Percentiles rank a stretch among this genome's conserved stretches.
phyloP scores from a whole-genome alignment of 345 rosid genomes.

The Salix caprea region DNA sequence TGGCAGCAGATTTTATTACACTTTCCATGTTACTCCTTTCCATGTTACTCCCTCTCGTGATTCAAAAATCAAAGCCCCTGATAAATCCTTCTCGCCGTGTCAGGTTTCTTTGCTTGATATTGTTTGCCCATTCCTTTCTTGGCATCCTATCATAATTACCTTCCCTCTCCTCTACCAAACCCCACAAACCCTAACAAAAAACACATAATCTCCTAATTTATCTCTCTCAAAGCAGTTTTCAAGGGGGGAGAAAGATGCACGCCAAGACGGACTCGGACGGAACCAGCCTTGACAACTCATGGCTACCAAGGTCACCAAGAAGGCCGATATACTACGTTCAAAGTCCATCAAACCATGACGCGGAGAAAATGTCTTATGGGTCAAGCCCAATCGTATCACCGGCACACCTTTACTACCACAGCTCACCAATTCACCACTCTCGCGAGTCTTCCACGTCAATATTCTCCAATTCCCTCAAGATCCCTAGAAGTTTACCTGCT shows the following conservation, averaged over 20 bases:
- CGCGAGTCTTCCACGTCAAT: constrained; percentile 92
- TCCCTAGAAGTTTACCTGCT: constrained; percentile 43
- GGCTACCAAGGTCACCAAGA: constrained; percentile 54
- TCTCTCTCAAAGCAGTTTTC: background rate
- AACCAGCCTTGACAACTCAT: constrained; percentile 66
- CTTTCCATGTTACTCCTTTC: background rate
- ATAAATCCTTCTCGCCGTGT: background rate
- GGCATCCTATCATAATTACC: background rate
- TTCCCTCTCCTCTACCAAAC: background rate
- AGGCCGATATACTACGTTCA: constrained; percentile 85
- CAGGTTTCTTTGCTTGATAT: background rate
- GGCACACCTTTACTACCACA: constrained; percentile 68
- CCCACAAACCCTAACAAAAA: background rate
- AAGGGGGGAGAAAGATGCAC: constrained; percentile 46
- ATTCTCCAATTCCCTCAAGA: constrained; percentile 69
- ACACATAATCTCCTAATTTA: background rate
- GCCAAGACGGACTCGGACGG: constrained; percentile 90
- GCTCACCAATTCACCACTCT: constrained; percentile 93
- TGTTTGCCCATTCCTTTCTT: background rate
- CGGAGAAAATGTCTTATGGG: constrained; percentile 90
- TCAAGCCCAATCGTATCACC: constrained; percentile 82
- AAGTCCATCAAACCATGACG: constrained; percentile 94
- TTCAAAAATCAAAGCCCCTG: background rate
- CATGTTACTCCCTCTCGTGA: constrained; percentile 7
- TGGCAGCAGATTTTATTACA: background rate